Evolutionary conservation across 129 eudicot species (phyloP), one percentile per base, ranked within the genome.

Genomic region (Tagetes erecta): DNA sequence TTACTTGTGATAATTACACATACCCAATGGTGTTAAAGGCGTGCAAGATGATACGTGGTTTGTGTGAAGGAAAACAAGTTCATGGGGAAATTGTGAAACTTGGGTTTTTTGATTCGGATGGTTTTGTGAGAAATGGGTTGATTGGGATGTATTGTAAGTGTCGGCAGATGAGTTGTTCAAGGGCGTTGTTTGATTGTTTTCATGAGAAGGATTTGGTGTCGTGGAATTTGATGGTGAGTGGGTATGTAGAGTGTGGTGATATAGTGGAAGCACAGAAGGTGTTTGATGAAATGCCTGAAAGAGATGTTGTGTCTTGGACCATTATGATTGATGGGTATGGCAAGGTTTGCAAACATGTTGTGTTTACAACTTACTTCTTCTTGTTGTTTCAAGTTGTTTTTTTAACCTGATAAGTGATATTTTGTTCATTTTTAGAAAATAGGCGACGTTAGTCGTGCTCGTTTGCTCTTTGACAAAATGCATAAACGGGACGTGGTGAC

Each of bases 261-360:
- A 70, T 81, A 66, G 71, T 35, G 75, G 74, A 70, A 59, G 85
- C 88, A 14, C 85, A 69, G 45, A 84, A 78, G 73, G 14, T 84
- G 85, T 84, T 84, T 1, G 88, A 78, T 81, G 77, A 74, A 81
- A 84, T 84, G 83, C 39, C 79, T 35, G 79, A 81, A 0, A 81
- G 73, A 81, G 85, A 84, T 68, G 86, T 84, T 38, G 81, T 71
- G 33, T 84, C 88, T 46, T 84, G 85, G 83, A 81, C 88, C 56
- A 40, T 84, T 67, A 84, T 84, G 83, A 78, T 84, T 44, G 81
- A 81, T 78, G 88, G 86, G 81, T 81, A 81, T 13, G 87, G 81
- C 55, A 81, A 84, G 88, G 88, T 84, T 70, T 74, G 86, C 81
- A 47, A 52, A 40, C 51, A 14, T 67, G 9, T 33, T 31, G 9